Evolutionary conservation across 2,329 filamentous ascomycete genomes (phyloP), one percentile per base, ranked within the genome.

Genomic region (Diaporthe vaccinii): DNA sequence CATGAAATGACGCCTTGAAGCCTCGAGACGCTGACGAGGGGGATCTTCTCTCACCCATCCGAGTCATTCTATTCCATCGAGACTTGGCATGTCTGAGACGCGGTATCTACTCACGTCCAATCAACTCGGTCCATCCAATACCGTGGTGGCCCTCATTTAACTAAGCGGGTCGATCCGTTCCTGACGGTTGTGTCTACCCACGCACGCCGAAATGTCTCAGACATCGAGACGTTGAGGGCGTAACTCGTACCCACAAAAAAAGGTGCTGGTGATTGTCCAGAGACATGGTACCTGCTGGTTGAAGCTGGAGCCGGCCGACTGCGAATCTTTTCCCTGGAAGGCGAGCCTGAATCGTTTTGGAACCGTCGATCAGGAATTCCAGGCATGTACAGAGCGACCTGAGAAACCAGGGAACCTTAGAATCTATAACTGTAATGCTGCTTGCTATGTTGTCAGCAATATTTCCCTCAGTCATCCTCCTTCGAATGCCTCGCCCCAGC

Each of bases 11-110:
- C 31, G 31, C 20, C 36, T 8, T n/a, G 34, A 36, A 59, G 57
- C 12, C 17, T 36, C 22, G 17, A 25, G 31, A 39, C 41, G 17
- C 25, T 3, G 10, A 8, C 28, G 44, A 61, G 41, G 61, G 41
- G 39, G 28, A 14, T 9, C 36, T 20, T 20, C 20, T 22, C 25
- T 31, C 8, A 65, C 44, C 22, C 25, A 34, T 34, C 41, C 10
- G 28, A 67, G 41, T 46, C 44, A 51, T n/a, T 36, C 12, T 49
- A 49, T 67, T 36, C 62, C 44, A 15, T 39, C 22, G 6, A 53
- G 44, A 68, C 46, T 68, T 68, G 62, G 31, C 62, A 25, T 36
- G 22, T 51, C 44, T 67, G 31, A 51, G 62, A 67, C 44, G 28
- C 7, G 22, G 22, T 22, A 17, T n/a, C 41, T 46, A n/a, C 44